Evolutionary conservation across 257 asterid species (phyloP).

Genomic region (Henckelia pumila): DNA sequence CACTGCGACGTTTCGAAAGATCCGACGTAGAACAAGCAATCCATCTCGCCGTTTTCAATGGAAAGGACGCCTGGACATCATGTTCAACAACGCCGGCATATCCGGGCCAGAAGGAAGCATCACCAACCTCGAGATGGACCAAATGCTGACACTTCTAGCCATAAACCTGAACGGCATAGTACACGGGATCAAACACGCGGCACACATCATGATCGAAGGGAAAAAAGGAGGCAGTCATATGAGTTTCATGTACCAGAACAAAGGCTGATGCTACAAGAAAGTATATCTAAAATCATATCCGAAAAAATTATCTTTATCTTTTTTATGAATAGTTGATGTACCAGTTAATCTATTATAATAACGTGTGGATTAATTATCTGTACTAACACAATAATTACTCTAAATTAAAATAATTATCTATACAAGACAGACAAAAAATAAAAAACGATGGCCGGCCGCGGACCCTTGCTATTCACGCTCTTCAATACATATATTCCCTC

Average conservation of each 20-base stretch:
- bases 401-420: too few relatives aligned
- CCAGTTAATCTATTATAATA: too few relatives aligned
- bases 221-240: conserved; percentile 35
- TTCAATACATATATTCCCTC: not conserved
- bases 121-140: conserved; percentile 51
- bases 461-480: too few relatives aligned
- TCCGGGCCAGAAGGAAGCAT: conserved; percentile 77
- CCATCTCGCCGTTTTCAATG: conserved; percentile 43
- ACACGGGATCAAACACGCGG: conserved; percentile 80
- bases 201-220: conserved; percentile 59
- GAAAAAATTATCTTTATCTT: too few relatives aligned
- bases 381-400: too few relatives aligned
- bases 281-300: too few relatives aligned
- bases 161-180: conserved; percentile 67
- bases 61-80: conserved; percentile 70
- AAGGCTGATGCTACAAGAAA: conserved; percentile 23
- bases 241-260: conserved; percentile 61
- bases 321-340: too few relatives aligned
- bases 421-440: too few relatives aligned
- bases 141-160: conserved; percentile 34
- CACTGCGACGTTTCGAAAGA: conserved; percentile 72
- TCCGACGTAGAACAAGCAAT: conserved; percentile 52
- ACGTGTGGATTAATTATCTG: too few relatives aligned
- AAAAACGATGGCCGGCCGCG: too few relatives aligned
- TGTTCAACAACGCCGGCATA: conserved; percentile 85